phyloP scores from a whole-genome alignment of 2,329 filamentous ascomycete genomes.

The Trichoderma brevicompactum region DNA sequence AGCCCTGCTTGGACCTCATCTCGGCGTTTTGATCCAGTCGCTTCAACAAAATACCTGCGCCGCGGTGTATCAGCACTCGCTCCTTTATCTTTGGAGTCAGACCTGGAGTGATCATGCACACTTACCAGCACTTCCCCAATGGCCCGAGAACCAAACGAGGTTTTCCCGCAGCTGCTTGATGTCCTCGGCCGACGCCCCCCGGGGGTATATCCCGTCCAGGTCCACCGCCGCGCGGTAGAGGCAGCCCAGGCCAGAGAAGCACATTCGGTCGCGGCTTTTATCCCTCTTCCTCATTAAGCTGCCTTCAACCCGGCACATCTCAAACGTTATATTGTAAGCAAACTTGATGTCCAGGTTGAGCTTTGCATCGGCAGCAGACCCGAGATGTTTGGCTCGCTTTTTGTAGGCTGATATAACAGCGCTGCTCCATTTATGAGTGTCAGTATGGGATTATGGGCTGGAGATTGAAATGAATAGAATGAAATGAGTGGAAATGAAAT shows the following conservation, averaged over 20 bases:
- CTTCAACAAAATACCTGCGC: not conserved
- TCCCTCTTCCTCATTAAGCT: conserved; percentile 1
- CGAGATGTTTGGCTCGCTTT: not conserved
- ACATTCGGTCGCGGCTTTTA: not conserved
- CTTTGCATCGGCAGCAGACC: not conserved
- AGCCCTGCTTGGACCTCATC: not conserved
- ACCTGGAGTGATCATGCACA: too few species aligned
- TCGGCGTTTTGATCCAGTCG: conserved; percentile 2
- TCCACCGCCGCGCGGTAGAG: conserved; percentile 23
- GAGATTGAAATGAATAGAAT: not conserved
- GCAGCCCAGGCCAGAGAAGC: conserved; percentile 6
- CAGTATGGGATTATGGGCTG: not conserved
- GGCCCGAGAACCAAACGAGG: not conserved
- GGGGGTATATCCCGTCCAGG: not conserved
- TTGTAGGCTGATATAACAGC: conserved; percentile 19
- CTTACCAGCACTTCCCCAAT: conserved; percentile 5
- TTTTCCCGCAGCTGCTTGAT: conserved; percentile 10
- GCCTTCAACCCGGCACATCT: conserved; percentile 22
- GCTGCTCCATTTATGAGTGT: not conserved
- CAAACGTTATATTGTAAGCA: conserved; percentile 20
- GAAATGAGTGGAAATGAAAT: not conserved
- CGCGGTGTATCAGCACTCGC: not conserved
- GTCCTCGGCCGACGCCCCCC: not conserved
- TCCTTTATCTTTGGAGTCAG: not conserved
- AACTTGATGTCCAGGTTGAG: conserved; percentile 19